Percentiles rank a stretch among this genome's conserved stretches.
Conservation (phyloP, 257 asterid species). For the Fraxinus quadrangulata region DNA sequence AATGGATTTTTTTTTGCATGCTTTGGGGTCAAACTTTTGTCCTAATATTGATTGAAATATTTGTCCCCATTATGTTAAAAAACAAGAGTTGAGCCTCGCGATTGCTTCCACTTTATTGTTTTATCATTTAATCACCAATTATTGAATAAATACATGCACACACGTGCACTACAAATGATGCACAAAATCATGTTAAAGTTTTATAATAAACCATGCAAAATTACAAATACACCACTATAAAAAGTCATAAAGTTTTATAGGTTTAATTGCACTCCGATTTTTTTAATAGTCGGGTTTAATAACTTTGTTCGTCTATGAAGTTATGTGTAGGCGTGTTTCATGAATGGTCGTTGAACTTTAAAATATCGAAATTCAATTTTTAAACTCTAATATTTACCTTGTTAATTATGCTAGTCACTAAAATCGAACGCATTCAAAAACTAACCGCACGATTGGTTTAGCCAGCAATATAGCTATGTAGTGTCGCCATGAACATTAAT, state of each 20-base stretch:
- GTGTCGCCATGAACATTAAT: neutral
- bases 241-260: neutral
- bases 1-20: neutral
- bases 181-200: slow-evolving; percentile 17
- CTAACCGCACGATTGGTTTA: neutral
- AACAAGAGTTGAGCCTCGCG: slow-evolving; percentile 31
- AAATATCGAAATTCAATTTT: too few relatives aligned
- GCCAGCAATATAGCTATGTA: neutral
- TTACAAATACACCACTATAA: neutral
- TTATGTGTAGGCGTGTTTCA: too few relatives aligned
- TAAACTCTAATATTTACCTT: too few relatives aligned
- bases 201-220: neutral
- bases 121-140: slow-evolving; percentile 32
- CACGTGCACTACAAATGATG: slow-evolving; percentile 45
- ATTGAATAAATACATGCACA: slow-evolving; percentile 42
- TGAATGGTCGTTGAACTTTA: too few relatives aligned
- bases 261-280: neutral
- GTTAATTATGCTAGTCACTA: too few relatives aligned
- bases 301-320: too few relatives aligned
- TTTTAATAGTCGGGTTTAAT: neutral
- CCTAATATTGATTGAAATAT: neutral
- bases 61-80: slow-evolving; percentile 23
- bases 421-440: too few relatives aligned
- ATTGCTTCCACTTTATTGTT: slow-evolving; percentile 40
- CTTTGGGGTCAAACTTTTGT: neutral